phyloP scores from a whole-genome alignment of 768 basidiomycete species.

The Hygrophorus russula region DNA sequence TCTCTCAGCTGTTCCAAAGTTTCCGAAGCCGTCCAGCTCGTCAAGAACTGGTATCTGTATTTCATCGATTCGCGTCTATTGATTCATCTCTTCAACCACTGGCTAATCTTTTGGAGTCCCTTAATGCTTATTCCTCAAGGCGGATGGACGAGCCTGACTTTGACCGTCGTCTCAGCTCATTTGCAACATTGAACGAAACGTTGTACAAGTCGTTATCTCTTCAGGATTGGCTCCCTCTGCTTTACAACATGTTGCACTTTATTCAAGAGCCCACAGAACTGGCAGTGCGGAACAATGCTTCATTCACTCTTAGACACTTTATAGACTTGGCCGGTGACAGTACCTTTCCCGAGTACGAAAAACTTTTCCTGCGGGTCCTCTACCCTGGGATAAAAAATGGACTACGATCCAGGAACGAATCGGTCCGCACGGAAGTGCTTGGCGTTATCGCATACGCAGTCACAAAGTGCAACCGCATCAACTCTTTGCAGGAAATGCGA shows the following conservation, averaged over 20 bases:
- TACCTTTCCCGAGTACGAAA: constrained; percentile 33
- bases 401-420: constrained; percentile 68
- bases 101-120: constrained; percentile 43
- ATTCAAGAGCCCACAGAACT: constrained; percentile 87
- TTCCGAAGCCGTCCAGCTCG: constrained; percentile 65
- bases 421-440: constrained; percentile 79
- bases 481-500: constrained; percentile 66
- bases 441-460: constrained; percentile 71
- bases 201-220: constrained; percentile 37
- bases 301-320: constrained; percentile 67
- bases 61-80: constrained; percentile 36
- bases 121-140: constrained; percentile 81
- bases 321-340: constrained; percentile 45
- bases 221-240: constrained; percentile 67
- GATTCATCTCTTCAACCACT: constrained; percentile 36
- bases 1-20: constrained; percentile 70
- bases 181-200: constrained; percentile 61
- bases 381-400: constrained; percentile 74
- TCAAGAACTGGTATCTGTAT: constrained; percentile 53
- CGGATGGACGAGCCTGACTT: constrained; percentile 91
- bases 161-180: constrained; percentile 70
- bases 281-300: constrained; percentile 73
- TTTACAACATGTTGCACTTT: constrained; percentile 76
- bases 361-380: constrained; percentile 50
- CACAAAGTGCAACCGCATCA: constrained; percentile 45